Percentiles rank a stretch among this genome's conserved stretches.
These are phyloP conservation scores for Camellia oleifera DNA, from an alignment of 179 eudicot genomes.

Conservation along the genomic window DNA sequence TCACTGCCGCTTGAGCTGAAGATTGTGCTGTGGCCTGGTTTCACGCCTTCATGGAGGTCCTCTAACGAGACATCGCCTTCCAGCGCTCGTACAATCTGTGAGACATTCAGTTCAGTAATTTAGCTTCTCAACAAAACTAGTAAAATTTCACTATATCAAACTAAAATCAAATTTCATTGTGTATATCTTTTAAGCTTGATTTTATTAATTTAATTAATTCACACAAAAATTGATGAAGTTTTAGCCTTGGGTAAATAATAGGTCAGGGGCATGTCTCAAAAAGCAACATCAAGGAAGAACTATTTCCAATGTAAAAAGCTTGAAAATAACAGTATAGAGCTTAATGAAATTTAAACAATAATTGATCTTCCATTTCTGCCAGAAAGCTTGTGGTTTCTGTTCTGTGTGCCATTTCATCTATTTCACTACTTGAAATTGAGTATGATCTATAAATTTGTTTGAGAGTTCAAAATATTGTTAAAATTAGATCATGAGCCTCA, in stretches of 20 bases:
- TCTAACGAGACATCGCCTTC: constrained; percentile 65
- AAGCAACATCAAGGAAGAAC: not conserved
- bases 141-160: not conserved
- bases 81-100: constrained; percentile 59
- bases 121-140: not conserved
- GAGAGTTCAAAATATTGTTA: not conserved
- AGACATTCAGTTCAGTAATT: not conserved
- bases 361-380: not conserved
- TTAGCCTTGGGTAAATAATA: too few relatives aligned
- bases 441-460: not conserved
- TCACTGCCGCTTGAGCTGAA: constrained; percentile 38
- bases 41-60: constrained; percentile 43
- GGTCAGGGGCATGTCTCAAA: too few relatives aligned
- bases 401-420: too few relatives aligned
- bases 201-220: too few relatives aligned
- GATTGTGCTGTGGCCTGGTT: constrained; percentile 26
- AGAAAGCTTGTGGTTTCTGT: not conserved
- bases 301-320: not conserved
- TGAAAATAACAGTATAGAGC: not conserved
- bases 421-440: not conserved
- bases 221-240: too few relatives aligned
- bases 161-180: too few relatives aligned
- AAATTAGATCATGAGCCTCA: too few relatives aligned
- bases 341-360: not conserved
- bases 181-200: not conserved